These are phyloP conservation scores for Podospora comata DNA, from an alignment of 495 filamentous ascomycete species.

Conservation along the genomic window DNA sequence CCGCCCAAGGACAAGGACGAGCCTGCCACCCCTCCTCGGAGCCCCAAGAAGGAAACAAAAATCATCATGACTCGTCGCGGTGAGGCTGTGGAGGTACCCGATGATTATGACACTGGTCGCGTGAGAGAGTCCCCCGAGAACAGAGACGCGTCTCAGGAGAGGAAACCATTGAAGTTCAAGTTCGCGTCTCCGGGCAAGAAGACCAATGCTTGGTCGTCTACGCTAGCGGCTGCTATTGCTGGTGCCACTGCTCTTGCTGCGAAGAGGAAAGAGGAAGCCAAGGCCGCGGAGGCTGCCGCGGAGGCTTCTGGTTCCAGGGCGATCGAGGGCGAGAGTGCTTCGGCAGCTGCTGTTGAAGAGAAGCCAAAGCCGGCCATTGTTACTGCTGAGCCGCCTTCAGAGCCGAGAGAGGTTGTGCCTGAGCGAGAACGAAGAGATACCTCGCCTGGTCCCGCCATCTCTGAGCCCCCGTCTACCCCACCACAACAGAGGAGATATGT, in stretches of 20 bases:
- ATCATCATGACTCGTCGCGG: slow-evolving; percentile 21
- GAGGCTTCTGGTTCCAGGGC: background rate
- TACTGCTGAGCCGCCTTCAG: background rate
- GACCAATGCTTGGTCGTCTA: slow-evolving; percentile 37
- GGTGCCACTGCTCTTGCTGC: slow-evolving; percentile 31
- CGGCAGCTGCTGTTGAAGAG: slow-evolving; percentile 14
- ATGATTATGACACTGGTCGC: slow-evolving; percentile 52
- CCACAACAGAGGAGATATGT: slow-evolving; percentile 6
- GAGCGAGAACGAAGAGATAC: background rate
- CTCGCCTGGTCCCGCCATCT: background rate
- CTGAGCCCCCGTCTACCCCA: background rate
- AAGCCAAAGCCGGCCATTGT: background rate
- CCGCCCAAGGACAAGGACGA: slow-evolving; percentile 8
- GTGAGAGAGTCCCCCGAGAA: slow-evolving; percentile 52
- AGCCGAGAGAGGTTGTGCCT: background rate
- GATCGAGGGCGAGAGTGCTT: background rate
- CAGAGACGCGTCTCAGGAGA: slow-evolving; percentile 39
- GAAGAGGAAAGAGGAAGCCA: slow-evolving; percentile 21
- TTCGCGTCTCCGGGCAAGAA: slow-evolving; percentile 29
- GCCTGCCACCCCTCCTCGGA: background rate
- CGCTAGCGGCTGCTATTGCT: slow-evolving; percentile 40
- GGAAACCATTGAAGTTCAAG: slow-evolving; percentile 28
- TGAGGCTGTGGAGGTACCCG: slow-evolving; percentile 28
- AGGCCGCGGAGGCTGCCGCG: slow-evolving; percentile 13
- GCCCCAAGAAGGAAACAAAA: slow-evolving; percentile 13